Percentiles rank a stretch among this genome's conserved stretches.
These are phyloP conservation scores for Lumnitzera littorea DNA, from an alignment of 345 rosid species.

Conservation along the genomic window DNA sequence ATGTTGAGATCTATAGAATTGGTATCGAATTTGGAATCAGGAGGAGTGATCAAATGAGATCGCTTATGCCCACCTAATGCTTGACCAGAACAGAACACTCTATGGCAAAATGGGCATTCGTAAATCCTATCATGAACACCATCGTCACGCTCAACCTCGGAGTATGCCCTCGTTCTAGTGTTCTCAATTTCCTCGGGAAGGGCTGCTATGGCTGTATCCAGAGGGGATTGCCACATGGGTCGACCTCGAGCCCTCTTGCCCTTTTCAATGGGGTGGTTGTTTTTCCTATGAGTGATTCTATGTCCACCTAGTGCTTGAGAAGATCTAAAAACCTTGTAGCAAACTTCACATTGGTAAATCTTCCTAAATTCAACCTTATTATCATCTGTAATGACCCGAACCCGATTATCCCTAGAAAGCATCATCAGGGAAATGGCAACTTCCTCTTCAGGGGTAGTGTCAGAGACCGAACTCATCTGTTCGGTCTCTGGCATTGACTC, in stretches of 20 bases:
- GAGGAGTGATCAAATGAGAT: conserved; percentile 14
- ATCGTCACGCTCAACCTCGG: too few relatives aligned
- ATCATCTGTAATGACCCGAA: background rate
- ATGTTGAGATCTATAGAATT: conserved; percentile 26
- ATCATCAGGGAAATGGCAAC: conserved; percentile 25
- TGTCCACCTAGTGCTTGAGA: background rate
- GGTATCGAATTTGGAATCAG: background rate
- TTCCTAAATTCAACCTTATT: background rate
- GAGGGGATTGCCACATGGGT: too few relatives aligned
- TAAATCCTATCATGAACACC: conserved; percentile 11
- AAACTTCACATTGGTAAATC: background rate
- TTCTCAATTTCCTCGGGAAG: too few relatives aligned
- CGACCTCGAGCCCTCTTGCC: background rate
- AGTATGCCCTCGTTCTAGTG: too few relatives aligned
- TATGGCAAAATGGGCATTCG: conserved; percentile 20
- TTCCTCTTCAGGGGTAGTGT: conserved; percentile 21
- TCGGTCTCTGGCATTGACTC: too few relatives aligned
- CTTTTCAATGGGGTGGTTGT: background rate
- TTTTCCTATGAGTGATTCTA: background rate
- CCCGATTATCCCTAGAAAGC: conserved; percentile 22
- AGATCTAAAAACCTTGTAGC: background rate
- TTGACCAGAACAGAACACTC: conserved; percentile 29
- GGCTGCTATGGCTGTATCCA: too few relatives aligned
- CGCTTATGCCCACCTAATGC: conserved; percentile 32
- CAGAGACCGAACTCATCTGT: conserved; percentile 24